Evolutionary conservation across 1,284 basidiomycete genomes (phyloP).

Genomic region (Moesziomyces sp.): DNA sequence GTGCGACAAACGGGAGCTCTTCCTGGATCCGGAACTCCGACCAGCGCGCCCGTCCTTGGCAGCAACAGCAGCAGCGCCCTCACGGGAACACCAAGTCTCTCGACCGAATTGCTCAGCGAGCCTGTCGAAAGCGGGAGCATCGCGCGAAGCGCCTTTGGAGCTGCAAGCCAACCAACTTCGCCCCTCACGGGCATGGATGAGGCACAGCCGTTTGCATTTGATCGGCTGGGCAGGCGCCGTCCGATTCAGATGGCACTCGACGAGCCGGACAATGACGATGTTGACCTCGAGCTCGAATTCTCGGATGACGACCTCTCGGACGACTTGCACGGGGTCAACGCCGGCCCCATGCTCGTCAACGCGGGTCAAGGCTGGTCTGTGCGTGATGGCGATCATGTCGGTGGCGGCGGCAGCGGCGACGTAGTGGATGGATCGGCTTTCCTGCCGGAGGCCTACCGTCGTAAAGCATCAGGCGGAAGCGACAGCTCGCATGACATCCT

Average conservation of each 20-base stretch:
- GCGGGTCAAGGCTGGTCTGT: slow-evolving; percentile 52
- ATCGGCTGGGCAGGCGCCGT: slow-evolving; percentile 37
- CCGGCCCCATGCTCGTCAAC: slow-evolving; percentile 42
- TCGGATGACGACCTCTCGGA: slow-evolving; percentile 56
- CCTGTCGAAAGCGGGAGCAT: slow-evolving; percentile 21
- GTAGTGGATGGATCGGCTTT: slow-evolving; percentile 8
- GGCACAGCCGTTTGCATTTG: slow-evolving; percentile 19
- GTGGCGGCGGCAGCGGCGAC: neutral
- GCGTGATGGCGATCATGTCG: slow-evolving; percentile 6
- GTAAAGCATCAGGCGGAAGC: slow-evolving; percentile 35
- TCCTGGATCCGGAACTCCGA: slow-evolving; percentile 27
- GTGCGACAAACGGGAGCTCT: slow-evolving; percentile 27
- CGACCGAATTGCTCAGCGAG: slow-evolving; percentile 27
- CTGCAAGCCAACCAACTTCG: slow-evolving; percentile 42
- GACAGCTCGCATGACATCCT: slow-evolving; percentile 42
- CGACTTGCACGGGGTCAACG: slow-evolving; percentile 17
- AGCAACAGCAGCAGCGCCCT: slow-evolving; percentile 18
- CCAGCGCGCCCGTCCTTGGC: slow-evolving; percentile 44
- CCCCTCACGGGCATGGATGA: slow-evolving; percentile 20
- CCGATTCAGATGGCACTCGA: slow-evolving; percentile 15
- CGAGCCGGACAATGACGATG: slow-evolving; percentile 30
- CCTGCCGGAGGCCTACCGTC: slow-evolving; percentile 27
- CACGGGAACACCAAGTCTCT: slow-evolving; percentile 23
- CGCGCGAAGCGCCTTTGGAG: slow-evolving; percentile 24
- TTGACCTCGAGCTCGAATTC: slow-evolving; percentile 50